Conservation (phyloP, 441 rosid species). For the Populus hybrid region DNA sequence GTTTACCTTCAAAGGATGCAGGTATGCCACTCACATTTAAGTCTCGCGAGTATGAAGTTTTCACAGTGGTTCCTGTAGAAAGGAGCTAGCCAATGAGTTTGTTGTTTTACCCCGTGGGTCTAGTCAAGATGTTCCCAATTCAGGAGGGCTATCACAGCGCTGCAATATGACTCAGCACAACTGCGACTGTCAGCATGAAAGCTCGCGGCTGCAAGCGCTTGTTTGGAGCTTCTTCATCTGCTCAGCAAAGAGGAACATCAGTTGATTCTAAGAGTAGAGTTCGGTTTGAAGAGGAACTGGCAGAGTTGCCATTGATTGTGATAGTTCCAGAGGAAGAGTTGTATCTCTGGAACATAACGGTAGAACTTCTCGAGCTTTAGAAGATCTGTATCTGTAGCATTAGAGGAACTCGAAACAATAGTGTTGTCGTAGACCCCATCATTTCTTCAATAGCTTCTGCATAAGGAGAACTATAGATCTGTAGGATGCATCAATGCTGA, state of each 20-base stretch:
- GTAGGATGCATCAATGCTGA: background rate
- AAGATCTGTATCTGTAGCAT: background rate
- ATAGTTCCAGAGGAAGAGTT: constrained; percentile 44
- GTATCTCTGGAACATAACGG: constrained; percentile 49
- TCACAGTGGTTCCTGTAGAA: constrained; percentile 57
- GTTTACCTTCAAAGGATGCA: constrained; percentile 49
- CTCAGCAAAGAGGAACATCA: constrained; percentile 34
- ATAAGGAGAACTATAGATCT: background rate
- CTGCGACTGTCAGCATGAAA: too few relatives aligned
- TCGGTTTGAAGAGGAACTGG: too few relatives aligned
- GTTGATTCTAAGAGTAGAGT: too few relatives aligned
- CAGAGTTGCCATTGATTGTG: constrained; percentile 34
- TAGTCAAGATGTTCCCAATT: constrained; percentile 55
- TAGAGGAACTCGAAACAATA: background rate
- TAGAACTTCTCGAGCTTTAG: constrained; percentile 20
- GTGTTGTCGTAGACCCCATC: background rate
- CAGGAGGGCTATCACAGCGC: constrained; percentile 54
- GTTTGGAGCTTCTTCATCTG: constrained; percentile 50
- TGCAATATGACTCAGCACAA: constrained; percentile 29
- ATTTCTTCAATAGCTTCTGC: background rate
- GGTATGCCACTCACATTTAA: constrained; percentile 57
- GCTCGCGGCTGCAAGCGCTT: too few relatives aligned
- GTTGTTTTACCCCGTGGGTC: too few relatives aligned
- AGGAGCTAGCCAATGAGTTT: constrained; percentile 40
- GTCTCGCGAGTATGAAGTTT: constrained; percentile 58